Percentiles rank a stretch among this genome's conserved stretches.
Conservation (phyloP, 1,139 yeast species). For the Debaryomyces nepalensis region DNA sequence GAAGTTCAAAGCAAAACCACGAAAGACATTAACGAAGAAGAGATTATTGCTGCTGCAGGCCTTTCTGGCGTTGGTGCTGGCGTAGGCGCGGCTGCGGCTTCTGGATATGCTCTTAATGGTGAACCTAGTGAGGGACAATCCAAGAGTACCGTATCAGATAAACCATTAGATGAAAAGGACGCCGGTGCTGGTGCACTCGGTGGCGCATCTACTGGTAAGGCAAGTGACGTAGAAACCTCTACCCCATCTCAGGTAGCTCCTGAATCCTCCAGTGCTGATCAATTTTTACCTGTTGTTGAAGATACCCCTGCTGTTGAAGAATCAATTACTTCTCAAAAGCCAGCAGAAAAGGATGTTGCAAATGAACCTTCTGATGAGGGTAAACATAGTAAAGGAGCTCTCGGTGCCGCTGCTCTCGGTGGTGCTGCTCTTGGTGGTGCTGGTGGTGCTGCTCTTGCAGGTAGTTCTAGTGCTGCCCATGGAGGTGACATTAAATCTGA, state of each 20-base stretch:
- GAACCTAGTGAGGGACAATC: conserved; percentile 35
- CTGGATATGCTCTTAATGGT: conserved; percentile 21
- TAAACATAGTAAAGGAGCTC: neutral
- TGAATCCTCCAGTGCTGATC: neutral
- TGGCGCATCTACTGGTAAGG: conserved; percentile 31
- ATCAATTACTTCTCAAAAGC: neutral
- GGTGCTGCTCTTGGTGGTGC: conserved; percentile 28
- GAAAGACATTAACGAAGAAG: conserved; percentile 4
- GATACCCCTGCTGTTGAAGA: conserved; percentile 24
- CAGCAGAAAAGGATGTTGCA: neutral
- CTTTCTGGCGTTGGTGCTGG: conserved; percentile 16
- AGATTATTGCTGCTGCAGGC: conserved; percentile 15
- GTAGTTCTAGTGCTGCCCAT: neutral
- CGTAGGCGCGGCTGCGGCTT: conserved; percentile 19
- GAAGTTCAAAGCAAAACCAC: conserved; percentile 4
- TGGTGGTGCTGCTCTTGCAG: conserved; percentile 1
- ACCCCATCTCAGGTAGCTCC: conserved; percentile 21
- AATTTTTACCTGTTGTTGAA: conserved; percentile 34
- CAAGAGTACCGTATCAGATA: no score
- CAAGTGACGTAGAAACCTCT: conserved; percentile 55
- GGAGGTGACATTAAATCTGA: neutral
- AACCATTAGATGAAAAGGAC: conserved; percentile 28
- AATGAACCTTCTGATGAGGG: neutral
- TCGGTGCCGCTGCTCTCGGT: conserved; percentile 7
- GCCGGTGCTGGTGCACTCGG: conserved; percentile 26